These are phyloP conservation scores for Aspergillus asperescens DNA, from an alignment of 495 filamentous ascomycete genomes.

Conservation along the genomic window DNA sequence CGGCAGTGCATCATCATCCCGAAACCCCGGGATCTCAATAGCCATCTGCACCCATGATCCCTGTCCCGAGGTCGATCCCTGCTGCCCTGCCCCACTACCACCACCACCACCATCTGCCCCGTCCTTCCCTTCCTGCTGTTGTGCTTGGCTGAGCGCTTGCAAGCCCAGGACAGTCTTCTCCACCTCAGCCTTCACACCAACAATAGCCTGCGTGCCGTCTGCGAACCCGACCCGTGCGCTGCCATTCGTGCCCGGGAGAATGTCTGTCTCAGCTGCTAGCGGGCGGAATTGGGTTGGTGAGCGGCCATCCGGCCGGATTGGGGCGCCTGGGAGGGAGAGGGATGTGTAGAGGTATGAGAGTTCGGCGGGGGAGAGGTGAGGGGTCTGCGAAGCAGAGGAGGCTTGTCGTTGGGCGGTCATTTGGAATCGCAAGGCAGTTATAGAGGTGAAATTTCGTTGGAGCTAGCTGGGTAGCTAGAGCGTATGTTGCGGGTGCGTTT, in stretches of 20 bases:
- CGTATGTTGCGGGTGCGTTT: not conserved
- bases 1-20: conserved; percentile 87
- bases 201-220: conserved; percentile 91
- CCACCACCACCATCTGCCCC: conserved; percentile 19
- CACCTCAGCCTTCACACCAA: conserved; percentile 91
- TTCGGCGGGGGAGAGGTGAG: conserved; percentile 85
- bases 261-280: conserved; percentile 78
- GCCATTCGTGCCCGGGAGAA: conserved; percentile 84
- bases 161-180: conserved; percentile 54
- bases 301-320: conserved; percentile 86
- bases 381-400: conserved; percentile 43
- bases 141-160: conserved; percentile 24
- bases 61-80: conserved; percentile 35
- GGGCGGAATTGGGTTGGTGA: conserved; percentile 83
- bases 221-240: conserved; percentile 90
- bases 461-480: conserved; percentile 1
- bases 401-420: conserved; percentile 43
- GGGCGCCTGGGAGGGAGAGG: conserved; percentile 63
- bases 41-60: conserved; percentile 72
- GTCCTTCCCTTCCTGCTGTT: conserved; percentile 21
- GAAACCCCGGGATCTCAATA: conserved; percentile 77
- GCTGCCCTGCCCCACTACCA: no score
- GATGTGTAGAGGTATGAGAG: conserved; percentile 93
- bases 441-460: not conserved
- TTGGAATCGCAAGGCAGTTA: not conserved